Base-by-base conservation (phyloP, 2,329 filamentous ascomycete species). In the Fusarium pilosicola region DNA sequence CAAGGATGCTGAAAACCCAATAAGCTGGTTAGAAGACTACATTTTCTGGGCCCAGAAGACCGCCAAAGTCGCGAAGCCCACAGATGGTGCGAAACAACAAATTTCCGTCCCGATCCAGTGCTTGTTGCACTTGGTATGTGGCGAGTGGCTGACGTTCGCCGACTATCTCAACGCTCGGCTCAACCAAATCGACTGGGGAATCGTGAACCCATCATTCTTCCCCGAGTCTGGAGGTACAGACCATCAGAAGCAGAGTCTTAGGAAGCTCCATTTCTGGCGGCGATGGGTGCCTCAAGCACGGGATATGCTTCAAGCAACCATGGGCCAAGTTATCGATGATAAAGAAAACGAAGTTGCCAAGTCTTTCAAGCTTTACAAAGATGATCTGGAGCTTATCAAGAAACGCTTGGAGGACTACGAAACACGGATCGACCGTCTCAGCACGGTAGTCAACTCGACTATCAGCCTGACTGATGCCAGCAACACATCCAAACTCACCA, bases 101-200 rank as follows among this genome's bases (percentile, higher is more conserved):
- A 14, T 28, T 26, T 6, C 51, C 9, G 12, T 34, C 0, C 58
- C 58, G 0, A 44, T 61, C 3, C 38, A 55, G 38, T 54, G 46
- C n/a, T 26, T 61, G 20, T 2, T 61, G 1, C 58, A 61, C 2
- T 20, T 61, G 1, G 58, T 44, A 7, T 55, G 58, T 17, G 48
- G 46, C 13, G 58, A 61, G 18, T 61, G 58, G 58, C 38, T 61
- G 2, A 55, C 28, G 0, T 61, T 55, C 11, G 48, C 58, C 1
- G 58, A 61, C 38, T 61, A 61, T 22, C 36, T 61, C 7, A 61
- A 61, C 6, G 32, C 58, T 0, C 58, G 58, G 2, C 48, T 61
- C 7, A 61, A 55, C 14, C 58, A 61, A 6, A 61, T 61, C 7
- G 58, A 61, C 38, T 61, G 58, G 58, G 58, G 38, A 20, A 61